A percentile compares a stretch with the other conserved stretches of the same genome.
These are phyloP conservation scores for Kluyveromyces aestuarii DNA, from an alignment of 805 yeast genomes.

Conservation along the genomic window DNA sequence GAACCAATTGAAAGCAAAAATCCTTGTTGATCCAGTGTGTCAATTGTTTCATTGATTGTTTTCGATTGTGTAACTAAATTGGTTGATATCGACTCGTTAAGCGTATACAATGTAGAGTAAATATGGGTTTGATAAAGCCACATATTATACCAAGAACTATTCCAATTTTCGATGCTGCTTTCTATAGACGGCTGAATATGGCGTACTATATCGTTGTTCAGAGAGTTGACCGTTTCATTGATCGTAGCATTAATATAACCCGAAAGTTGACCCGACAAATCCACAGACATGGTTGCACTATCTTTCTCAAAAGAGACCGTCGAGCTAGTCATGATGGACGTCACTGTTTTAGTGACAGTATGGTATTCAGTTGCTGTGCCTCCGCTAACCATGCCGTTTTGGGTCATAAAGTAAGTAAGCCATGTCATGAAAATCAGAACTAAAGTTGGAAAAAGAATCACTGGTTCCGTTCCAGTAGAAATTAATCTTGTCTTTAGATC, in stretches of 20 bases:
- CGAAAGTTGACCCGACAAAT: neutral
- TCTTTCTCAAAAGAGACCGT: neutral
- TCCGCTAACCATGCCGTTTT: neutral
- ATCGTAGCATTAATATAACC: neutral
- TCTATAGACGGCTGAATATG: neutral
- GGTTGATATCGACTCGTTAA: conserved; percentile 7
- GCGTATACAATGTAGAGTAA: conserved; percentile 2
- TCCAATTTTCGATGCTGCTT: conserved; percentile 5
- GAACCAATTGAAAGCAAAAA: conserved; percentile 4
- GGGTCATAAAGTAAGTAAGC: neutral
- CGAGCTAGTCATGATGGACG: neutral
- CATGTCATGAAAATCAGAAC: neutral
- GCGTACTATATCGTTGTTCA: neutral
- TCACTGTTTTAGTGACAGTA: neutral
- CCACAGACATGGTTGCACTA: neutral
- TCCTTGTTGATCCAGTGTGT: conserved; percentile 7
- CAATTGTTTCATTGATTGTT: conserved; percentile 9
- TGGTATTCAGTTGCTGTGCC: neutral
- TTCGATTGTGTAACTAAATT: conserved; percentile 8
- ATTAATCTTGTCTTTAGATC: neutral
- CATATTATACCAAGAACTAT: conserved; percentile 1
- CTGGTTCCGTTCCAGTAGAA: neutral
- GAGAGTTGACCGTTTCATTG: neutral
- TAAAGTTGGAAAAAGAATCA: neutral
- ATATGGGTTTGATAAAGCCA: conserved; percentile 3